Base-by-base conservation (phyloP, 1,139 yeast genomes). In the Candida sanyaensis region DNA sequence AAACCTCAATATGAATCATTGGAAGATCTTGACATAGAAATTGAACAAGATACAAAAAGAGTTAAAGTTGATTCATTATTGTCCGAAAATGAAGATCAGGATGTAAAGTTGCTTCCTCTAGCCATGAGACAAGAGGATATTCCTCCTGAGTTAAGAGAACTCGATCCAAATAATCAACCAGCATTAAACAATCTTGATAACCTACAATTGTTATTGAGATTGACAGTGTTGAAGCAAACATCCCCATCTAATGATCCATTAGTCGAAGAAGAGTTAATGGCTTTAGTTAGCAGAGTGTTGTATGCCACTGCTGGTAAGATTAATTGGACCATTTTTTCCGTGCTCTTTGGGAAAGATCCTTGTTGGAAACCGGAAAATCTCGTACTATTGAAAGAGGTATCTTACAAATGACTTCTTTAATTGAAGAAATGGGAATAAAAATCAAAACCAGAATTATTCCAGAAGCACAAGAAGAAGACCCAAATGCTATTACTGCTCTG, bases 341-440 rank as follows among this genome's bases (percentile, higher is more conserved):
- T 55, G 90, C 96, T 0, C 72, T 95, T 46, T 92, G 98, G 97
- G 89, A 87, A 59, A 79, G 99, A 62, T 89, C 97, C 10, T 58
- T 88, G 13, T 72, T 92, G 39, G 99, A 95, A 64, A 81, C 96
- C 0, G 77, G 77, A 41, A 86, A 84, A 54, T 84, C 96, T 3
- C 84, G 88, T 61, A 92, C 98, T 1, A 85, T 92, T 23, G 99
- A 95, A 67, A 80, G 99, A 65, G 98, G 98, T 46, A 84, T 92
- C 11, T 73, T 93, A 46, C 99, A 95, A 67, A 85, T 95, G 86
- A 95, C 93, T 45, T 85, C 96, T 4, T 73, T 95, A 44, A 93
- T 92, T 28, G 97, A 92, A 61, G 98, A 92, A 63, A 73, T 91
- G 39, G 96, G 96, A 1, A 75, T 86, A 49, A 83, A 84, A 49